Base-by-base conservation (phyloP, 352 stramenopile genomes). In the Albugo laibachii region DNA sequence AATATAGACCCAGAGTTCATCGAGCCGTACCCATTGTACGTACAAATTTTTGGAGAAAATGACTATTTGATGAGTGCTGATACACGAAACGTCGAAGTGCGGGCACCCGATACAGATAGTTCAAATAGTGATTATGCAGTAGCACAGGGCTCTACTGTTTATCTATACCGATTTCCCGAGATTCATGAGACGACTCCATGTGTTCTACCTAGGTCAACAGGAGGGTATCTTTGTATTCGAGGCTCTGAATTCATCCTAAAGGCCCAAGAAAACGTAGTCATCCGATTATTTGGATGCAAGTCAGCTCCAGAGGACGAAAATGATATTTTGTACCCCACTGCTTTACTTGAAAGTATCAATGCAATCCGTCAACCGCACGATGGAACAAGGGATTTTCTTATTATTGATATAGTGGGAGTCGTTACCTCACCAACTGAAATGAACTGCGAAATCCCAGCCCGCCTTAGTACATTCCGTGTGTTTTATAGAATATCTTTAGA, bases 401-500 rank as follows among this genome's bases (percentile, higher is more conserved):
- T 72, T 10, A 53, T 53, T 1, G 69, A 83, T 36, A 44, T 82
- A 1, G 41, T 59, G 27, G 73, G 55, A 0, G 47, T 34, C 5
- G 66, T 74, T 36, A 47, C 78, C 2, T 79, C 69, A 1, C 36
- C 55, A 1, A 63, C 58, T 11, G 58, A 44, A 24, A 20, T 83
- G 14, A 58, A 55, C 18, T 69, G 67, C 21, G 38, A 46, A 15
- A 52, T 83, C 16, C 73, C 73, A 11, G 39, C 67, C 0, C 54
- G 61, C n/a, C 46, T 83, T 0, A 63, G 66, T 0, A 69, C 50
- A n/a, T 85, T 76, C 57, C 70, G 62, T 36, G 34, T 83, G 16
- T 85, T 63, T 48, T 82, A 76, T 31, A 72, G 68, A 1, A 36
- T 82, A 5, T 83, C 73, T 8, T 66, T 83, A 19, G 69, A 75